phyloP scores from a whole-genome alignment of 495 filamentous ascomycete genomes.

The Penicillium canescens region DNA sequence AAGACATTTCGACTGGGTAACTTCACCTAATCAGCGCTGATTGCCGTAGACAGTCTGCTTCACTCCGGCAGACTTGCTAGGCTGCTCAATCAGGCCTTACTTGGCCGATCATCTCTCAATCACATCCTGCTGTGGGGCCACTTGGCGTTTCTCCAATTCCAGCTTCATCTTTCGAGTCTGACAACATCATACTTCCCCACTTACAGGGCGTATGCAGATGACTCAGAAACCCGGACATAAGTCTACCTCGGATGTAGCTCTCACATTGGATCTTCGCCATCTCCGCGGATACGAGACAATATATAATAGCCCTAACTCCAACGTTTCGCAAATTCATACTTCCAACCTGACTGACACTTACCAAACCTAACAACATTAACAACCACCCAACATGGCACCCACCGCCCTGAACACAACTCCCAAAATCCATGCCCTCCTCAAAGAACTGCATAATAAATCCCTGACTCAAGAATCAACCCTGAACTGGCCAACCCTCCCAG shows the following conservation, averaged over 20 bases:
- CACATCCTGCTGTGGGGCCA: background rate
- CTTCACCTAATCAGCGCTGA: too few species aligned
- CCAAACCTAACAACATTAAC: background rate
- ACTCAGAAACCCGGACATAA: too few species aligned
- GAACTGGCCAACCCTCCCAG: conserved; percentile 13
- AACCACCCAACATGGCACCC: conserved; percentile 11
- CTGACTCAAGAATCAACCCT: conserved; percentile 30
- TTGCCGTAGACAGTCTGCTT: too few species aligned
- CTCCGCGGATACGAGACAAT: too few species aligned
- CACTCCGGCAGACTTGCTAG: background rate
- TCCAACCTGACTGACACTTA: background rate
- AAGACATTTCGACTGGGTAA: too few species aligned
- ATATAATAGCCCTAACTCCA: background rate
- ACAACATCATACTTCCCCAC: too few species aligned
- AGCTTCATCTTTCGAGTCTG: too few species aligned
- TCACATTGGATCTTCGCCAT: too few species aligned
- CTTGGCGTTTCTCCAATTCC: too few species aligned
- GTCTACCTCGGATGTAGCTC: too few species aligned
- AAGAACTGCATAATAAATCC: conserved; percentile 28
- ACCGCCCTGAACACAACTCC: conserved; percentile 15
- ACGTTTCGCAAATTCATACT: background rate
- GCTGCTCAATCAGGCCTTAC: background rate
- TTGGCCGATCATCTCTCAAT: background rate
- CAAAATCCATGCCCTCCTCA: conserved; percentile 22
- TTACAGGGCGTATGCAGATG: too few species aligned